A percentile compares a stretch with the other conserved stretches of the same genome.
Conservation (phyloP, 2,329 filamentous ascomycete species). For the Talaromyces sp. region DNA sequence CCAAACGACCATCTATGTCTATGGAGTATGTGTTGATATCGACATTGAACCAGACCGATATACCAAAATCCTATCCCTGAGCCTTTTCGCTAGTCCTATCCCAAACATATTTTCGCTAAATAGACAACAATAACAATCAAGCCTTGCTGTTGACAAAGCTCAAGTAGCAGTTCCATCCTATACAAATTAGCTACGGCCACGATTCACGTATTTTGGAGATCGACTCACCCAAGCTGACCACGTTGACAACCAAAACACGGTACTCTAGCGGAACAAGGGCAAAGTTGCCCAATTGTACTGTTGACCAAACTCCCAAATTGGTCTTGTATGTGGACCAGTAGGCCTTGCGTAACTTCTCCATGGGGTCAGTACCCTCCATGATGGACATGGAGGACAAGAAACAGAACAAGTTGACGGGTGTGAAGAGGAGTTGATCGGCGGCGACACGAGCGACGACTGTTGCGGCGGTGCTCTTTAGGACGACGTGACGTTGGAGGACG, state of each 20-base stretch:
- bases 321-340: slow-evolving; percentile 72
- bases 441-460: slow-evolving; percentile 77
- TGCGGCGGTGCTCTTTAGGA: slow-evolving; percentile 61
- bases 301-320: slow-evolving; percentile 87
- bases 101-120: slow-evolving; percentile 1
- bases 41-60: slow-evolving; percentile 13
- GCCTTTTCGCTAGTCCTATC: neutral
- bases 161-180: slow-evolving; percentile 61
- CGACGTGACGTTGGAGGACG: slow-evolving; percentile 70
- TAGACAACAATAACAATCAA: slow-evolving; percentile 22
- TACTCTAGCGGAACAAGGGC: slow-evolving; percentile 79
- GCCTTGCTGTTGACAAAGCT: slow-evolving; percentile 55
- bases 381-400: slow-evolving; percentile 85
- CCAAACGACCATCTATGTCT: slow-evolving; percentile 4
- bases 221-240: slow-evolving; percentile 66
- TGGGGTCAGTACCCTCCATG: slow-evolving; percentile 66
- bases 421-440: slow-evolving; percentile 78
- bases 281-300: slow-evolving; percentile 83
- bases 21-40: slow-evolving; percentile 16
- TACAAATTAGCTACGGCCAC: slow-evolving; percentile 16
- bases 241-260: slow-evolving; percentile 80
- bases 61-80: neutral
- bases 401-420: slow-evolving; percentile 74
- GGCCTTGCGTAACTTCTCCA: slow-evolving; percentile 68
- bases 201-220: neutral